Evolutionary conservation across 2,329 filamentous ascomycete genomes (phyloP).

Genomic region (Aureobasidium sp.): DNA sequence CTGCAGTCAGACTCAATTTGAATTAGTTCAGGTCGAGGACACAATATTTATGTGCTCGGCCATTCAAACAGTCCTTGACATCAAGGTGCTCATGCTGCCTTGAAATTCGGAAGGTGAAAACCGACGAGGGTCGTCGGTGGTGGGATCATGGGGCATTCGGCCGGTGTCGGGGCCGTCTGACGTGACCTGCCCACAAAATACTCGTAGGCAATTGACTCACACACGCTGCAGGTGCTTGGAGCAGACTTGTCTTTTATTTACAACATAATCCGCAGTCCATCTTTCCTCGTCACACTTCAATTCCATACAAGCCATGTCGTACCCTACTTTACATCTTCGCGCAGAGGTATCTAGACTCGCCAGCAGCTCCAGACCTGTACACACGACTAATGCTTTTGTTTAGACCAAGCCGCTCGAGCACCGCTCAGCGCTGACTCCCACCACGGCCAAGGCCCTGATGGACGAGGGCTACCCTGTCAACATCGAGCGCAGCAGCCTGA

Average conservation of each 20-base stretch:
- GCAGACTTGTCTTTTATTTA: background rate
- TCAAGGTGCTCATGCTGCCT: background rate
- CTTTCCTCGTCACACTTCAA: background rate
- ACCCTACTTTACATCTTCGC: slow-evolving; percentile 19
- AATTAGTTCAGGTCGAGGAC: background rate
- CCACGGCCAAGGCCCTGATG: slow-evolving; percentile 35
- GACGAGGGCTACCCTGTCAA: slow-evolving; percentile 36
- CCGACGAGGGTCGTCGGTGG: background rate
- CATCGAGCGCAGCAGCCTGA: slow-evolving; percentile 33
- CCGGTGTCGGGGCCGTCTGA: background rate
- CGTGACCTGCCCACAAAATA: slow-evolving; percentile 1
- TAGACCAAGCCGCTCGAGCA: slow-evolving; percentile 34
- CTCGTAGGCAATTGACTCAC: background rate
- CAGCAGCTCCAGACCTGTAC: background rate
- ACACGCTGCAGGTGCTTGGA: background rate
- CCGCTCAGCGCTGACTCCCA: slow-evolving; percentile 32
- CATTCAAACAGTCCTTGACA: background rate
- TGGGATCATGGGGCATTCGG: background rate
- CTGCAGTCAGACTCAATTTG: too few species aligned
- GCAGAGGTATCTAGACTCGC: slow-evolving; percentile 14
- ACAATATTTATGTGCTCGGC: background rate
- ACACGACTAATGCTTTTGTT: background rate
- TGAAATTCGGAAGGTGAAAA: background rate
- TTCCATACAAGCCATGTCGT: slow-evolving; percentile 15
- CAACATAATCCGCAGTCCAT: background rate